Conservation (phyloP, 306 rosid species). For the Gillenia trifoliata region DNA sequence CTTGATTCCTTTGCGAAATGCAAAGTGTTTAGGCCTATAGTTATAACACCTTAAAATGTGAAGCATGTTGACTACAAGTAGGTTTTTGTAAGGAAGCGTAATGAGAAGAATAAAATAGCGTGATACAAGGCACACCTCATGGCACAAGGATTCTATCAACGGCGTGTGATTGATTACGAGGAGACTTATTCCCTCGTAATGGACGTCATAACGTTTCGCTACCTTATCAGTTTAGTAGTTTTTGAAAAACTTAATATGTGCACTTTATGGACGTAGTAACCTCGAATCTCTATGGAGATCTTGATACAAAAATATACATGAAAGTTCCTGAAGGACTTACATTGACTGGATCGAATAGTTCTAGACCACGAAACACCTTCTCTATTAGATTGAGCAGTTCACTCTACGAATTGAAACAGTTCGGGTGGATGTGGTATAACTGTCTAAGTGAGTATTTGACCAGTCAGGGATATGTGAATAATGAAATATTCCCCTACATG, state of each 20-base stretch:
- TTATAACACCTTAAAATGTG: neutral
- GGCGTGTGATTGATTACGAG: no score
- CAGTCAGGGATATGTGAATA: no score
- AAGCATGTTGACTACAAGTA: neutral
- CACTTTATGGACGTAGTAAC: neutral
- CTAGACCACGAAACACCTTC: no score
- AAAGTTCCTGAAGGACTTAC: neutral
- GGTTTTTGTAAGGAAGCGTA: neutral
- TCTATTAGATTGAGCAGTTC: no score
- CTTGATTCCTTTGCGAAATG: no score
- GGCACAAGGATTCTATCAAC: neutral
- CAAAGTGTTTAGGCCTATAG: neutral
- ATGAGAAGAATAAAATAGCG: neutral
- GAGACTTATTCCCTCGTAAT: neutral
- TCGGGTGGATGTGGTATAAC: accelerated
- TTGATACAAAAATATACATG: no score
- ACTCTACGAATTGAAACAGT: no score
- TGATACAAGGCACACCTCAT: neutral
- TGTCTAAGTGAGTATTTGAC: no score
- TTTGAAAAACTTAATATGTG: no score
- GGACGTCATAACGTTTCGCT: neutral
- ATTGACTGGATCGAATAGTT: no score
- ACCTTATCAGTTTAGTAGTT: neutral
- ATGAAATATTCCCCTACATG: no score
- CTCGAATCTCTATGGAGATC: no score